Evolutionary conservation across 805 yeast species (phyloP).

Genomic region (Alloascoidea hylecoeti): DNA sequence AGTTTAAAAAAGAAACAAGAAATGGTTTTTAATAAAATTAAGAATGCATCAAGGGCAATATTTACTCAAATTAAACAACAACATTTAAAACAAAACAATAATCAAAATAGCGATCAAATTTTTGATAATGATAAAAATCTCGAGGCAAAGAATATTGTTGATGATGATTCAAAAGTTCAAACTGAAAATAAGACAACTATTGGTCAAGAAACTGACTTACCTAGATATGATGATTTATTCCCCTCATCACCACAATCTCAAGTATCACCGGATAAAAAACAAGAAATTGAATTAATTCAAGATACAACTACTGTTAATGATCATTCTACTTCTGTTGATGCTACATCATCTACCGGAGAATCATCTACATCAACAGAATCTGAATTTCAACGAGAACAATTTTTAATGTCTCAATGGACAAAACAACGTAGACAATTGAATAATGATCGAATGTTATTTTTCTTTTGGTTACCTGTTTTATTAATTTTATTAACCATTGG

Average conservation of each 20-base stretch:
- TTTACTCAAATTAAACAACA: neutral
- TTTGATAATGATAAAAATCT: too few relatives aligned
- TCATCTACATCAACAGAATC: neutral
- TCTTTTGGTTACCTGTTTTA: constrained; percentile 84
- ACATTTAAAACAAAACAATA: too few relatives aligned
- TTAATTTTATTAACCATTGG: constrained; percentile 20
- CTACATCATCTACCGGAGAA: too few relatives aligned
- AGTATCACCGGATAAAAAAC: too few relatives aligned
- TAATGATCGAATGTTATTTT: constrained; percentile 73
- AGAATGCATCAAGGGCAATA: neutral
- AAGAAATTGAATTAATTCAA: too few relatives aligned
- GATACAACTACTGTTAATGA: too few relatives aligned
- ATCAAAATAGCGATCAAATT: constrained; percentile 9
- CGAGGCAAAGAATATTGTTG: too few relatives aligned
- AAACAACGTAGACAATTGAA: constrained; percentile 27
- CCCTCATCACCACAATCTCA: too few relatives aligned
- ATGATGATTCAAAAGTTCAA: too few relatives aligned
- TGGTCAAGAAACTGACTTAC: constrained; percentile 21
- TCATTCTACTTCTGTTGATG: too few relatives aligned
- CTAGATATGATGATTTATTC: constrained; percentile 64
- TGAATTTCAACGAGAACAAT: neutral
- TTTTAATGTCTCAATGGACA: constrained; percentile 15
- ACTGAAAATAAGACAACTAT: constrained; percentile 3
- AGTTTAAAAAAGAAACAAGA: neutral
- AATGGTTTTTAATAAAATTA: neutral